Percentiles rank a stretch among this genome's conserved stretches.
phyloP scores from a whole-genome alignment of 2,329 filamentous ascomycete genomes.

The Zymoseptoria crescenta region DNA sequence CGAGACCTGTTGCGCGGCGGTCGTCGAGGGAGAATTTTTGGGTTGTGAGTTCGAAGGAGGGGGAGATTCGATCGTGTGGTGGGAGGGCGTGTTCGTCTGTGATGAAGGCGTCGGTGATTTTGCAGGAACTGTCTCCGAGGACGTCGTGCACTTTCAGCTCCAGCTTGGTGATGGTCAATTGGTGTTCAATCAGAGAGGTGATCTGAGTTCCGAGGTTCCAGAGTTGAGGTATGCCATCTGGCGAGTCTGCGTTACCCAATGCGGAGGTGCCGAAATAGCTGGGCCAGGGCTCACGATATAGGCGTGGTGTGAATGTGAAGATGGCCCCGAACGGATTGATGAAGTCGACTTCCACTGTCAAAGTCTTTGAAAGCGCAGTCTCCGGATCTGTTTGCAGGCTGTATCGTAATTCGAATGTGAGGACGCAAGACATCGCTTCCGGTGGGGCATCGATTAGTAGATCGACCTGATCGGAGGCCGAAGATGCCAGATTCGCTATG shows the following conservation, averaged over 20 bases:
- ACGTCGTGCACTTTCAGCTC: slow-evolving; percentile 54
- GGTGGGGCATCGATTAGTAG: slow-evolving; percentile 32
- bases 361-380: slow-evolving; percentile 69
- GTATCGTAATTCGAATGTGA: slow-evolving; percentile 70
- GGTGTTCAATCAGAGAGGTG: slow-evolving; percentile 66
- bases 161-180: slow-evolving; percentile 55
- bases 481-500: slow-evolving; percentile 7
- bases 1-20: slow-evolving; percentile 63
- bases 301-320: slow-evolving; percentile 73
- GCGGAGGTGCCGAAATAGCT: slow-evolving; percentile 61
- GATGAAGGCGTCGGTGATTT: slow-evolving; percentile 17
- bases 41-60: slow-evolving; percentile 47
- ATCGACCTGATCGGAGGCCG: slow-evolving; percentile 7
- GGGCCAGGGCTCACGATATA: slow-evolving; percentile 76
- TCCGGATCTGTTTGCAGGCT: slow-evolving; percentile 69
- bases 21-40: slow-evolving; percentile 78
- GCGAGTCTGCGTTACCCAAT: slow-evolving; percentile 21
- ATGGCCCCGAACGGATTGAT: slow-evolving; percentile 84
- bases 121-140: slow-evolving; percentile 55
- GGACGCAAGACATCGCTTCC: slow-evolving; percentile 51
- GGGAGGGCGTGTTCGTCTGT: slow-evolving; percentile 10
- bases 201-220: slow-evolving; percentile 69
- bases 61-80: slow-evolving; percentile 8
- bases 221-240: slow-evolving; percentile 63
- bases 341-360: slow-evolving; percentile 62